Evolutionary conservation across 306 rosid genomes (phyloP).

Genomic region (Canavalia ensiformis): DNA sequence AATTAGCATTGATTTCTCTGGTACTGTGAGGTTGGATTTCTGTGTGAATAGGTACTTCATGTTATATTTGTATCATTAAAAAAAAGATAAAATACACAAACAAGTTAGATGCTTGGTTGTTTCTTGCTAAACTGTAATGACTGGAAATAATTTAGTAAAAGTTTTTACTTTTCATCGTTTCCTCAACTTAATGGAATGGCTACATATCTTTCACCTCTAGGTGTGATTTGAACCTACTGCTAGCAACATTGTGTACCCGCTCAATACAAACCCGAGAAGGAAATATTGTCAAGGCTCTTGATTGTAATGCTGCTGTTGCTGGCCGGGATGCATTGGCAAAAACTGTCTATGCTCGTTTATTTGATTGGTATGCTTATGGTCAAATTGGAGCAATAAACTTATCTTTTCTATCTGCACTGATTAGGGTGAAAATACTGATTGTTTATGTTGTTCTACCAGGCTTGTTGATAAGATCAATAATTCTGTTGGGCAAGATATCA

Average conservation of each 20-base stretch:
- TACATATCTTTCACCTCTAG: conserved; percentile 51
- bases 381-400: not conserved
- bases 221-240: conserved; percentile 76
- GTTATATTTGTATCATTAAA: conserved; percentile 22
- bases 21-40: conserved; percentile 21
- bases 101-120: conserved; percentile 25
- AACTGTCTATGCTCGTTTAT: conserved; percentile 85
- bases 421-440: conserved; percentile 21
- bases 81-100: conserved; percentile 3
- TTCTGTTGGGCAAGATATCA: conserved; percentile 84
- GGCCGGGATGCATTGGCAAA: conserved; percentile 90
- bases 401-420: not conserved
- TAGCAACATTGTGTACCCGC: conserved; percentile 78
- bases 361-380: conserved; percentile 76
- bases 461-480: conserved; percentile 88
- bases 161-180: conserved; percentile 27
- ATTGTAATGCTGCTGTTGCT: conserved; percentile 82
- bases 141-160: conserved; percentile 19
- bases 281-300: conserved; percentile 82
- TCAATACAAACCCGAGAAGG: conserved; percentile 91
- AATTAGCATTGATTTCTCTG: conserved; percentile 23
- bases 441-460: conserved; percentile 61
- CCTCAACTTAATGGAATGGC: not conserved
- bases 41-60: not conserved
- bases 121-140: conserved; percentile 30